Conservation (phyloP, 192 early-diverging fungal genomes). For the Physocladia obscura region DNA sequence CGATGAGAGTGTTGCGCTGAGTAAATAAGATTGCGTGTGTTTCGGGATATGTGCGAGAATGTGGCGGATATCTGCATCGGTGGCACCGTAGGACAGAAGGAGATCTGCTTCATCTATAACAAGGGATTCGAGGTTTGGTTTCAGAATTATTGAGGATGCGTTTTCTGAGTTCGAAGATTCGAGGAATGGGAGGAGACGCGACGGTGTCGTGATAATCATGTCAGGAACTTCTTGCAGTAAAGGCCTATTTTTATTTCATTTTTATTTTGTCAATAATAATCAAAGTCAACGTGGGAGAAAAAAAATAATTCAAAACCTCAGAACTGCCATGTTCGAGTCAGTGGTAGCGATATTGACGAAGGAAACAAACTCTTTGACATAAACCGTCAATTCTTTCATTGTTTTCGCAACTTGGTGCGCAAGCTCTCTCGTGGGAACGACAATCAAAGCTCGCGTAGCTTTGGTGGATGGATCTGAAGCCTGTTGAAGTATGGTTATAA, state of each 20-base stretch:
- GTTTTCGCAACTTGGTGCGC: slow-evolving; percentile 87
- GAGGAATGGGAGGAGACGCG: slow-evolving; percentile 75
- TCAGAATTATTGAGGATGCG: slow-evolving; percentile 46
- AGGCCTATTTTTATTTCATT: slow-evolving; percentile 54
- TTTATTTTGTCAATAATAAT: background rate
- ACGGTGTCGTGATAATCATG: slow-evolving; percentile 86
- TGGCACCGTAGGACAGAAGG: slow-evolving; percentile 83
- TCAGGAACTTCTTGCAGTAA: slow-evolving; percentile 81
- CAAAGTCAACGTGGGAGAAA: background rate
- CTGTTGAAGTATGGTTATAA: too few species aligned
- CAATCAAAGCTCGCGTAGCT: slow-evolving; percentile 71
- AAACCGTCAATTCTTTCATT: slow-evolving; percentile 70
- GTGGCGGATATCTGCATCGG: slow-evolving; percentile 83
- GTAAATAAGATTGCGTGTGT: slow-evolving; percentile 89
- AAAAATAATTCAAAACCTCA: slow-evolving; percentile 14
- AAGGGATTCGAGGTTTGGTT: slow-evolving; percentile 69
- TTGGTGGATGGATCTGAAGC: slow-evolving; percentile 11
- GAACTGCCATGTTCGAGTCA: slow-evolving; percentile 29
- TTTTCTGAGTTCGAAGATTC: slow-evolving; percentile 16
- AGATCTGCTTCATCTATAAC: slow-evolving; percentile 97
- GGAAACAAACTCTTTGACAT: slow-evolving; percentile 66
- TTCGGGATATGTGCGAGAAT: slow-evolving; percentile 75
- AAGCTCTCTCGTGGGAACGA: slow-evolving; percentile 94
- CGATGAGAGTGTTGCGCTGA: slow-evolving; percentile 86
- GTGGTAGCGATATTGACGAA: slow-evolving; percentile 65